Evolutionary conservation across 192 early-diverging fungal genomes (phyloP).

Genomic region (Coemansia furcata): DNA sequence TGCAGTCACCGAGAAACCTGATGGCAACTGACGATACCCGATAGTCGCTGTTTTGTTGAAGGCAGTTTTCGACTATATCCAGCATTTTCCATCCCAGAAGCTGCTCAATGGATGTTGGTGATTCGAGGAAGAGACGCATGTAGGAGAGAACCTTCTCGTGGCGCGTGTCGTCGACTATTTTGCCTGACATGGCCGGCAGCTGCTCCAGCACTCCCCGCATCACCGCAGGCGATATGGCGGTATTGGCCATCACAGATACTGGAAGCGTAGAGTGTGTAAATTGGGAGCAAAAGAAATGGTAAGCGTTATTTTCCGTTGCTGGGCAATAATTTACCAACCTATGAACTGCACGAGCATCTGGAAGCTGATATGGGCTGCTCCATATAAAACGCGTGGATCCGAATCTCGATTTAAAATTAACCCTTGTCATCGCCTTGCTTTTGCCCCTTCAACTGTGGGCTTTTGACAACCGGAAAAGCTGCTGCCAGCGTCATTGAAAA

Average conservation of each 20-base stretch:
- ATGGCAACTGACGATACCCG: constrained; percentile 42
- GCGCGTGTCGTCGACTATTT: constrained; percentile 72
- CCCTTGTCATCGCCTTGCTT: background rate
- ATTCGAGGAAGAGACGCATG: constrained; percentile 43
- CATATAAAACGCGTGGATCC: background rate
- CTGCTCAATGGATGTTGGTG: background rate
- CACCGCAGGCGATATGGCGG: constrained; percentile 25
- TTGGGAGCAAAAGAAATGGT: background rate
- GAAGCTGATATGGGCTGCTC: background rate
- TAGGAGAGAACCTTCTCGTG: constrained; percentile 76
- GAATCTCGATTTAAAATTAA: too few relatives aligned
- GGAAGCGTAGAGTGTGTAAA: background rate
- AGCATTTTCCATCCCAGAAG: constrained; percentile 26
- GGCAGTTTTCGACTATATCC: background rate
- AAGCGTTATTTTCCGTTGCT: background rate
- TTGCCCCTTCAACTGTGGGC: background rate
- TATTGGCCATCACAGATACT: constrained; percentile 26
- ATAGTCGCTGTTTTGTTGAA: constrained; percentile 21
- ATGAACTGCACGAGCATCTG: background rate
- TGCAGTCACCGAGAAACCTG: constrained; percentile 32
- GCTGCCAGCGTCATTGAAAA: background rate
- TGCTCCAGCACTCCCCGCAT: constrained; percentile 56
- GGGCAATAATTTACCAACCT: background rate
- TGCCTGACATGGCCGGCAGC: constrained; percentile 63
- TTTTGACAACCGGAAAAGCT: background rate